These are phyloP conservation scores for Podila minutissima DNA, from an alignment of 192 early-diverging fungal genomes.

Conservation along the genomic window DNA sequence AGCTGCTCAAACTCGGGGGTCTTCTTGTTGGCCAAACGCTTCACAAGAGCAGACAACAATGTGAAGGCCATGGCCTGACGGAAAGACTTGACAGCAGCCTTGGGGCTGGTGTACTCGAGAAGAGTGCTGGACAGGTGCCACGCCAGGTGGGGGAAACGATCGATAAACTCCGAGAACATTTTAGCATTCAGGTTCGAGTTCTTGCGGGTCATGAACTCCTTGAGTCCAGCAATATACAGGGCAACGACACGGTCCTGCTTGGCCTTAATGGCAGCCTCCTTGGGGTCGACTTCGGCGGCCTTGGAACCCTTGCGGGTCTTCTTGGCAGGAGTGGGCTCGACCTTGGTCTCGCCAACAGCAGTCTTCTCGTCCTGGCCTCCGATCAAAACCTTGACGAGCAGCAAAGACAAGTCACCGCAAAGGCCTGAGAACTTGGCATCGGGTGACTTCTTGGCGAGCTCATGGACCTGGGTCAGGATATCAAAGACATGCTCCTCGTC, in stretches of 20 bases:
- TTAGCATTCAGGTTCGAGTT: conserved; percentile 73
- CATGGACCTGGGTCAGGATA: conserved; percentile 74
- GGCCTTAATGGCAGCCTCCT: conserved; percentile 30
- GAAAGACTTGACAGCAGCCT: conserved; percentile 66
- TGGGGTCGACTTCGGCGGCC: conserved; percentile 15
- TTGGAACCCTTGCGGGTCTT: conserved; percentile 24
- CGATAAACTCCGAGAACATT: conserved; percentile 74
- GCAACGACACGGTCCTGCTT: conserved; percentile 52
- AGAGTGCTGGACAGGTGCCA: conserved; percentile 70
- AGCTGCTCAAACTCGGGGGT: conserved; percentile 48
- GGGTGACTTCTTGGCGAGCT: conserved; percentile 74
- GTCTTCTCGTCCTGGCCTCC: conserved; percentile 58
- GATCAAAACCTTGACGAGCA: conserved; percentile 67
- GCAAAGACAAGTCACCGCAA: conserved; percentile 64
- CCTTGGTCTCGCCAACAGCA: conserved; percentile 35
- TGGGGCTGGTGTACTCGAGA: conserved; percentile 62
- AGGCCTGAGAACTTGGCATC: conserved; percentile 61
- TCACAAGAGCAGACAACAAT: conserved; percentile 51
- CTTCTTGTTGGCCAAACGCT: conserved; percentile 52
- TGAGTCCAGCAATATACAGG: conserved; percentile 67
- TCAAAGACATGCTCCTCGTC: conserved; percentile 65
- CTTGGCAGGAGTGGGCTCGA: conserved; percentile 28
- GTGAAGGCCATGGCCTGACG: conserved; percentile 71
- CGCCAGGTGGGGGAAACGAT: conserved; percentile 64
- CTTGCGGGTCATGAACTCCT: conserved; percentile 81